A percentile compares a stretch with the other conserved stretches of the same genome.
These are phyloP conservation scores for Calophaca sinica DNA, from an alignment of 306 rosid genomes.

Conservation along the genomic window DNA sequence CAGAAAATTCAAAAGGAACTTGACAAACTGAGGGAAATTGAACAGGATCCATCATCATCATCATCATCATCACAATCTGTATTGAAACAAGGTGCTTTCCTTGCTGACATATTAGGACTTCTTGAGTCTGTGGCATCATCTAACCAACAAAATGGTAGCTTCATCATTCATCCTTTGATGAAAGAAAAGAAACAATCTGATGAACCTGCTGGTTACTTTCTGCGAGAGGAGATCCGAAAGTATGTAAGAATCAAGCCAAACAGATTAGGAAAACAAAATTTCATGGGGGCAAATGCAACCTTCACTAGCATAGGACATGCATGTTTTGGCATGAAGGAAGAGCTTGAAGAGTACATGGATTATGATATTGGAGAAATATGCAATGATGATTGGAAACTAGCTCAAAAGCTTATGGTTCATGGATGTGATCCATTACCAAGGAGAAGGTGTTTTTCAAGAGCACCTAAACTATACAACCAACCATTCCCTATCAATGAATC, in stretches of 20 bases:
- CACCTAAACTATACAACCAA: conserved; percentile 61
- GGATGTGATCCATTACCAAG: conserved; percentile 88
- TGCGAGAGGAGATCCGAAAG: conserved; percentile 76
- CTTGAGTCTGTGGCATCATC: conserved; percentile 54
- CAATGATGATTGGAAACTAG: conserved; percentile 83
- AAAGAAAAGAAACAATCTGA: conserved; percentile 50
- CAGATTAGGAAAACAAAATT: conserved; percentile 72
- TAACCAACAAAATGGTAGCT: conserved; percentile 26
- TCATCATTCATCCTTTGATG: conserved; percentile 53
- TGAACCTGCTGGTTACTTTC: conserved; percentile 65
- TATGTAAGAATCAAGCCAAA: conserved; percentile 75
- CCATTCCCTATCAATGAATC: conserved; percentile 64
- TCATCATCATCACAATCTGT: conserved; percentile 22
- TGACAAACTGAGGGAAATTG: conserved; percentile 45
- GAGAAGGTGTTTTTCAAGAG: conserved; percentile 71
- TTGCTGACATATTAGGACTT: conserved; percentile 70
- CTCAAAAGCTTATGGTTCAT: conserved; percentile 82
- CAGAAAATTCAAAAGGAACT: conserved; percentile 60
- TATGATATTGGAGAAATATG: conserved; percentile 81
- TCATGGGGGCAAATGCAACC: conserved; percentile 86
- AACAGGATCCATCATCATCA: conserved; percentile 41
- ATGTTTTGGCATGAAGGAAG: conserved; percentile 70
- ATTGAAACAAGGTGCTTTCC: conserved; percentile 53
- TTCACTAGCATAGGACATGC: conserved; percentile 83
- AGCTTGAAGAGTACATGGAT: conserved; percentile 80